Base-by-base conservation (phyloP, 2,329 filamentous ascomycete species). In the Penicillium occitanis region DNA sequence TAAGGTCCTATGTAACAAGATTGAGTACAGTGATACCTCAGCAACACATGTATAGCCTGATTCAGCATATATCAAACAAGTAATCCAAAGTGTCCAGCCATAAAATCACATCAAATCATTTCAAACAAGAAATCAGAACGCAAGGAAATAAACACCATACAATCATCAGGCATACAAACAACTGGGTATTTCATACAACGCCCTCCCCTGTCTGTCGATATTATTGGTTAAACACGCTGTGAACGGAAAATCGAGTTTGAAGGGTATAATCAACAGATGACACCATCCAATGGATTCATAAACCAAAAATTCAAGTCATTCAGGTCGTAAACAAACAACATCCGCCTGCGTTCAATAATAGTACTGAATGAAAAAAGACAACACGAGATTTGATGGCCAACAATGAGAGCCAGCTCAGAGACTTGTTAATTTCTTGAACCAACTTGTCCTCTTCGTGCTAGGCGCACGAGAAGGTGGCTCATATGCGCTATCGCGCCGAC, bases 401-500 rank as follows among this genome's bases (percentile, higher is more conserved):
- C 25, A 25, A 25, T 40, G 60, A 51, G 42, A 51, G 1, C 35
- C 28, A 40, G 53, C 33, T 55, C 50, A 63, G 50, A 67, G 35
- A 42, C n/a, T 62, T 11, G 78, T 78, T 50, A 82, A 68, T 69
- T 80, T 81, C 69, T 78, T 79, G 59, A 82, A 77, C 80, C 80
- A 82, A 67, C 75, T 79, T 13, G 77, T 73, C 66, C 76, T 74
- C 69, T 79, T 81, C 6, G 72, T 67, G 40, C 72, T 73, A 13
- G 73, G 69, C 19, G 71, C 70, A 53, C 71, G 70, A 28, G 68
- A 68, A 5, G 46, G n/a, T 37, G 65, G 65, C 14, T 66, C 69
- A 65, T 73, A 72, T 3, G 68, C 74, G 68, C 60, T 72, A 51
- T 76, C 72, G 28, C 77, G 75, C 40, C 50, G 50, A 50, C 71